Evolutionary conservation across 208 protist species (phyloP).

Genomic region (Trypanosoma scelopori): DNA sequence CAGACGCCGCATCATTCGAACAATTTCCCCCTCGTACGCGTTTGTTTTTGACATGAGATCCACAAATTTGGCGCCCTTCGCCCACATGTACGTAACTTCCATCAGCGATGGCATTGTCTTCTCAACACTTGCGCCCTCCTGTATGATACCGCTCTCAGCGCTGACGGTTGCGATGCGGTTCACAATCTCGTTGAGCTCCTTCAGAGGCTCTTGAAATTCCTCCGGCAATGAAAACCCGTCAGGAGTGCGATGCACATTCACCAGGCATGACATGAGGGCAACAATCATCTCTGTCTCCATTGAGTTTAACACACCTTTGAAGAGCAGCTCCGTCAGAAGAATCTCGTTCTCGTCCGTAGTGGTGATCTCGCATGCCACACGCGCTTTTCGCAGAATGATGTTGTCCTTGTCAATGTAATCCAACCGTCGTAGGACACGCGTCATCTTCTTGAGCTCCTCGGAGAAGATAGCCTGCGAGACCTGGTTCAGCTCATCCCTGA

Average conservation of each 20-base stretch:
- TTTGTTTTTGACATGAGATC: constrained; percentile 97
- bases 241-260: constrained; percentile 95
- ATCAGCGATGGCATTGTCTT: constrained; percentile 96
- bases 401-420: constrained; percentile 97
- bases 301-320: constrained; percentile 97
- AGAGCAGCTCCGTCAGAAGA: constrained; percentile 98
- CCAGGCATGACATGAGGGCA: constrained; percentile 94
- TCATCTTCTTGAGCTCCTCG: constrained; percentile 96
- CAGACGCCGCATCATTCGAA: constrained; percentile 97
- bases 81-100: constrained; percentile 97
- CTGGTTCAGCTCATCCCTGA: constrained; percentile 82
- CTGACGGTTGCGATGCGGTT: constrained; percentile 93
- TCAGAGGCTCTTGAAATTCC: constrained; percentile 88
- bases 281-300: constrained; percentile 95
- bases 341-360: constrained; percentile 98
- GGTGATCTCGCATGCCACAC: constrained; percentile 98
- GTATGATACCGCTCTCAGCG: constrained; percentile 90
- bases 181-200: constrained; percentile 89
- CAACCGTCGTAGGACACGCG: constrained; percentile 95
- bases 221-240: constrained; percentile 86
- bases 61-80: constrained; percentile 96
- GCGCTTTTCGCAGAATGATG: constrained; percentile 97
- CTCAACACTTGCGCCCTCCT: constrained; percentile 92
- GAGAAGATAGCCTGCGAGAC: constrained; percentile 89
- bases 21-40: constrained; percentile 98